A percentile compares a stretch with the other conserved stretches of the same genome.
phyloP scores from a whole-genome alignment of 768 basidiomycete genomes.

The Aureoboletus auriporus region DNA sequence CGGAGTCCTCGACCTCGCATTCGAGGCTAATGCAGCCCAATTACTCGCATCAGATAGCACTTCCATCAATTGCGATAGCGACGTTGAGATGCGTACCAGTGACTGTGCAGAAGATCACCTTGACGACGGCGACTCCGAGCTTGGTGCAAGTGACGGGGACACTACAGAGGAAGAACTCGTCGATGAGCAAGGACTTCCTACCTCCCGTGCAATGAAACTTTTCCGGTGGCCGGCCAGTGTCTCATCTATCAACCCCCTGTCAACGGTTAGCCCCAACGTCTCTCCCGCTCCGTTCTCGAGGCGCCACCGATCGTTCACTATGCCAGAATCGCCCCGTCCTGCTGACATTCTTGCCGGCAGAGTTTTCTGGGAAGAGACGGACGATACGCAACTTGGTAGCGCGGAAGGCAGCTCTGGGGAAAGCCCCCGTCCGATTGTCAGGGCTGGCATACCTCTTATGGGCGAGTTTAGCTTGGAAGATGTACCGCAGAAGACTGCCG shows the following conservation, averaged over 20 bases:
- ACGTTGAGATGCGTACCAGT: slow-evolving; percentile 46
- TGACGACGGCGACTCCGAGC: slow-evolving; percentile 44
- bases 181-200: slow-evolving; percentile 68
- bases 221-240: slow-evolving; percentile 63
- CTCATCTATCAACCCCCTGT: slow-evolving; percentile 68
- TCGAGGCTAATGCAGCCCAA: slow-evolving; percentile 58
- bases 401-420: slow-evolving; percentile 31
- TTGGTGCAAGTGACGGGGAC: slow-evolving; percentile 61
- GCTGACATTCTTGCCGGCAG: slow-evolving; percentile 67
- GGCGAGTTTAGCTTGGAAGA: slow-evolving; percentile 32
- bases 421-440: slow-evolving; percentile 14
- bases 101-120: slow-evolving; percentile 24
- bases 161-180: slow-evolving; percentile 84
- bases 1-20: slow-evolving; percentile 62
- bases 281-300: slow-evolving; percentile 40
- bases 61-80: slow-evolving; percentile 48
- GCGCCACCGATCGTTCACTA: slow-evolving; percentile 25
- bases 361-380: slow-evolving; percentile 48
- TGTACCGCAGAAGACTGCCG: slow-evolving; percentile 17
- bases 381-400: slow-evolving; percentile 35
- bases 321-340: slow-evolving; percentile 48
- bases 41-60: slow-evolving; percentile 47
- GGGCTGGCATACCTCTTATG: slow-evolving; percentile 32
- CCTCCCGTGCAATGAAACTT: slow-evolving; percentile 69
- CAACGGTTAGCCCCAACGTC: slow-evolving; percentile 61